Evolutionary conservation across 805 yeast genomes (phyloP).

Genomic region (Hanseniaspora meyeri): DNA sequence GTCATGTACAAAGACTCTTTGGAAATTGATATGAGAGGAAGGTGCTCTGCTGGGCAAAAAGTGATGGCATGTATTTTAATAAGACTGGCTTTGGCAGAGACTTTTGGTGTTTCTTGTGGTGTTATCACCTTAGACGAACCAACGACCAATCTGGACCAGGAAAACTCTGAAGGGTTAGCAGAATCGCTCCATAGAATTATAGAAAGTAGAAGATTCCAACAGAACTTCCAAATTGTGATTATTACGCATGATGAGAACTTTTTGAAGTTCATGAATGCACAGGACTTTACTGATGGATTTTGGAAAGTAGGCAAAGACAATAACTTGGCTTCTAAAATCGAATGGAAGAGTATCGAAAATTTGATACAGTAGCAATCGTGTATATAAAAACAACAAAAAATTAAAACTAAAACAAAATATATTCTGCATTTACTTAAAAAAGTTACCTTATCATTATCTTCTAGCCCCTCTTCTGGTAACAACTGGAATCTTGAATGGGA

Average conservation of each 20-base stretch:
- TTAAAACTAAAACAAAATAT: neutral
- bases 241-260: conserved; percentile 95
- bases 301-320: conserved; percentile 71
- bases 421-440: neutral
- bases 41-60: conserved; percentile 97
- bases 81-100: conserved; percentile 83
- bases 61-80: conserved; percentile 87
- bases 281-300: conserved; percentile 74
- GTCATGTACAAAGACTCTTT: conserved; percentile 88
- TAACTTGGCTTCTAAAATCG: conserved; percentile 67
- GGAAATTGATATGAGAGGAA: conserved; percentile 93
- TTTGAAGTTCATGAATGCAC: conserved; percentile 71
- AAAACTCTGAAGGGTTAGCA: conserved; percentile 80
- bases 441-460: conserved; percentile 2
- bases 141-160: conserved; percentile 85
- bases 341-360: conserved; percentile 37
- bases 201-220: conserved; percentile 59
- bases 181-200: conserved; percentile 64
- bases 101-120: conserved; percentile 91
- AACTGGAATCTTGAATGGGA: conserved; percentile 83
- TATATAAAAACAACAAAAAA: neutral
- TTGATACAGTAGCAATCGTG: conserved; percentile 21
- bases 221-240: conserved; percentile 84
- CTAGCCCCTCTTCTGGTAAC: conserved; percentile 54
- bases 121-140: conserved; percentile 96